phyloP scores from a whole-genome alignment of 78 protist species.

The Chrysochromulina tobinii region DNA sequence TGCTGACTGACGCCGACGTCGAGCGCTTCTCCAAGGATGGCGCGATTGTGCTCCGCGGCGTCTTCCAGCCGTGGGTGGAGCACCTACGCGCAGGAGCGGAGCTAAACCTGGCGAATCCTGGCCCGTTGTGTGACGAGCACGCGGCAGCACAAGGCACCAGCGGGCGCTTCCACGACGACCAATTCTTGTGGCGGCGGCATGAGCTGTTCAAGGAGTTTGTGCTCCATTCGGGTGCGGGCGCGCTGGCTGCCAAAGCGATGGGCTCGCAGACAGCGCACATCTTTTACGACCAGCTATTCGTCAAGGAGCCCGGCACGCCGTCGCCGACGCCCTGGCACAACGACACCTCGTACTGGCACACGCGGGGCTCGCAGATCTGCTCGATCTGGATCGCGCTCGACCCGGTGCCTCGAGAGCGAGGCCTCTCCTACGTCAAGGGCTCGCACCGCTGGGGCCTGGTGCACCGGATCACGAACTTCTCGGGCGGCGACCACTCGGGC shows the following conservation, averaged over 20 bases:
- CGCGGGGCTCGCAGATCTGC: background rate
- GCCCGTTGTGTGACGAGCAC: slow-evolving; percentile 29
- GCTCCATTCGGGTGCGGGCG: background rate
- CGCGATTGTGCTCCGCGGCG: background rate
- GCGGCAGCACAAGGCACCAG: background rate
- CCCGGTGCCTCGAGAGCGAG: background rate
- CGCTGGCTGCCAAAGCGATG: background rate
- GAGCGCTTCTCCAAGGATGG: background rate
- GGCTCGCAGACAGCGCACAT: background rate
- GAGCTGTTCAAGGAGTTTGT: background rate
- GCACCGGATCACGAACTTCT: slow-evolving; percentile 13
- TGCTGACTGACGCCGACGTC: background rate
- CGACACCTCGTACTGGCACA: slow-evolving; percentile 6
- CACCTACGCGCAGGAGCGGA: background rate
- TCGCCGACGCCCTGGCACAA: slow-evolving; percentile 27
- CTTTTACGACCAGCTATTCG: slow-evolving; percentile 22
- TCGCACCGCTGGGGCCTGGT: background rate
- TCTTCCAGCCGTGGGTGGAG: background rate
- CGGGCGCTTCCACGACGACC: slow-evolving; percentile 32
- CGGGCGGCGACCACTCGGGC: background rate
- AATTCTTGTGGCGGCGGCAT: slow-evolving; percentile 8
- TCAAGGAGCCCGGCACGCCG: slow-evolving; percentile 19
- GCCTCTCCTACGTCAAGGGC: background rate
- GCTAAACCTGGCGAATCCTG: background rate
- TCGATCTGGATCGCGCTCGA: slow-evolving; percentile 25